A percentile compares a stretch with the other conserved stretches of the same genome.
Conservation (phyloP, 2,329 filamentous ascomycete genomes). For the Fusarium tupiense region DNA sequence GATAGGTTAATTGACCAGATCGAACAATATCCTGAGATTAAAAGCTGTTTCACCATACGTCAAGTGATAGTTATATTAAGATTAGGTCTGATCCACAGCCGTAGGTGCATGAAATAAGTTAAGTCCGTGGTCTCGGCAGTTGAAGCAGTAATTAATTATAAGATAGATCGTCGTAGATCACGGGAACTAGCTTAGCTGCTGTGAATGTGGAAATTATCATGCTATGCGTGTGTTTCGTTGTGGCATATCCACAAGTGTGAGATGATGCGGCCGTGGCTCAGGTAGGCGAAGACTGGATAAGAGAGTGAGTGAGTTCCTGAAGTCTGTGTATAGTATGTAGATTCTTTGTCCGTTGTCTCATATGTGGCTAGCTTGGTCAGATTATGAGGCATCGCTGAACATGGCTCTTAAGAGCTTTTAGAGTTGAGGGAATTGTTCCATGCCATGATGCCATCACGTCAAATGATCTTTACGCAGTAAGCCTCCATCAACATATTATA, state of each 20-base stretch:
- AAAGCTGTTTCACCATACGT: background rate
- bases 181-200: conserved; percentile 26
- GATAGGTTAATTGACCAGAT: conserved; percentile 34
- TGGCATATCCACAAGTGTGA: background rate
- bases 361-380: background rate
- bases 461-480: background rate
- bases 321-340: background rate
- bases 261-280: background rate
- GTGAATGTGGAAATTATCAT: conserved; percentile 4
- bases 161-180: conserved; percentile 4
- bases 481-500: background rate
- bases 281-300: background rate
- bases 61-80: conserved; percentile 4
- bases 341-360: background rate
- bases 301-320: background rate
- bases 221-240: background rate
- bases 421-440: background rate
- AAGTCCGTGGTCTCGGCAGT: background rate
- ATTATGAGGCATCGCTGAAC: background rate
- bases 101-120: background rate
- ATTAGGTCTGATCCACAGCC: background rate
- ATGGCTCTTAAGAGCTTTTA: background rate
- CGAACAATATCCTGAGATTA: conserved; percentile 5
- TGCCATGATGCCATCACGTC: background rate
- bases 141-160: background rate